Conservation (phyloP, 1,284 basidiomycete genomes). For the Cutaneotrichosporon sp. region DNA sequence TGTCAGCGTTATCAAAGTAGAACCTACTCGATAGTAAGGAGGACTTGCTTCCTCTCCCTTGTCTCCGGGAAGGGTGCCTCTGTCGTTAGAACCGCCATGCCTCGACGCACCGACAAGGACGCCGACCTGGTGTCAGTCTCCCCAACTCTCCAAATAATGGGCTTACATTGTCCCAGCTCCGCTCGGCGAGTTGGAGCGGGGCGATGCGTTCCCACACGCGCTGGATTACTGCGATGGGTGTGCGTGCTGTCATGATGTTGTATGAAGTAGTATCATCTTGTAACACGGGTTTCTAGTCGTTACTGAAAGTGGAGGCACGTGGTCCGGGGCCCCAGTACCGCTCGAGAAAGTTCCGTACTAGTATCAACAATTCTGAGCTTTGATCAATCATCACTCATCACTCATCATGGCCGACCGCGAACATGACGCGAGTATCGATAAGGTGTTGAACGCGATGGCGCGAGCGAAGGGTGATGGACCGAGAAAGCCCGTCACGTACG, state of each 20-base stretch:
- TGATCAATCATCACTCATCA: not conserved
- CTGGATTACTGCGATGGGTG: constrained; percentile 47
- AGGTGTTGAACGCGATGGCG: constrained; percentile 27
- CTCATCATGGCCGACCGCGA: constrained; percentile 8
- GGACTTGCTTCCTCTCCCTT: constrained; percentile 61
- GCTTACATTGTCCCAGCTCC: constrained; percentile 86
- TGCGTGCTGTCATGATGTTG: constrained; percentile 7
- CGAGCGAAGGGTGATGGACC: constrained; percentile 18
- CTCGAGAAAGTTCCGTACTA: not conserved
- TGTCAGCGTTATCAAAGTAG: constrained; percentile 16
- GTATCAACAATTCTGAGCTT: not conserved
- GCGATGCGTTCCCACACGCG: constrained; percentile 65
- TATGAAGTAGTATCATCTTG: too few species aligned
- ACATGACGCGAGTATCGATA: constrained; percentile 25
- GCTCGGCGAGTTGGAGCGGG: constrained; percentile 73
- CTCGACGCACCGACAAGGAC: constrained; percentile 65
- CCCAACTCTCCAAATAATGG: too few species aligned
- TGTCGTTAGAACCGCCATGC: constrained; percentile 37
- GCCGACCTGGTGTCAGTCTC: constrained; percentile 63
- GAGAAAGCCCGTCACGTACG: constrained; percentile 29
- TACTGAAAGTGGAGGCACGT: not conserved
- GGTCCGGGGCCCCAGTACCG: not conserved
- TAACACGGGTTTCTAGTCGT: too few species aligned
- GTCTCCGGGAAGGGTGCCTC: constrained; percentile 68
- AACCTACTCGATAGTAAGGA: constrained; percentile 81